Conservation (phyloP, 1,284 basidiomycete species). For the Acaromyces ingoldii region DNA sequence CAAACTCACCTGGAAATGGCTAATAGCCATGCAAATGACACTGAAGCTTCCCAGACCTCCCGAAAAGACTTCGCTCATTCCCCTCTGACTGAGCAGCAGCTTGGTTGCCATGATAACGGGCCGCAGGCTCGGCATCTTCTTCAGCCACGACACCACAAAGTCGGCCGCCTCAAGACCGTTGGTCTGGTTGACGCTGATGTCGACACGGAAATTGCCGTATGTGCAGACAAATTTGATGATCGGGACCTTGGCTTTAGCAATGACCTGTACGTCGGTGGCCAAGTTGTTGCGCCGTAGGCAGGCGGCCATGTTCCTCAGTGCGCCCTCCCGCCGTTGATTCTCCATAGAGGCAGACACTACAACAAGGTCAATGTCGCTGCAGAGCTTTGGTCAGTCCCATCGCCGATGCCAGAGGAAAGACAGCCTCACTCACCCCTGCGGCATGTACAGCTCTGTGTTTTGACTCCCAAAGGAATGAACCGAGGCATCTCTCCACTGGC, state of each 20-base stretch:
- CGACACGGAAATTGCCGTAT: conserved; percentile 55
- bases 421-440: conserved; percentile 66
- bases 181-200: conserved; percentile 50
- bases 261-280: conserved; percentile 66
- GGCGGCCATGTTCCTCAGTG: conserved; percentile 53
- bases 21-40: conserved; percentile 86
- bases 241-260: conserved; percentile 83
- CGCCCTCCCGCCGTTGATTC: conserved; percentile 46
- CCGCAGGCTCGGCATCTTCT: conserved; percentile 69
- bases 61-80: conserved; percentile 94
- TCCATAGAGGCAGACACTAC: conserved; percentile 53
- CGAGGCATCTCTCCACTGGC: conserved; percentile 70
- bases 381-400: conserved; percentile 19
- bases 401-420: conserved; percentile 23
- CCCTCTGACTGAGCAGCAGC: conserved; percentile 78
- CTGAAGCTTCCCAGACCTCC: conserved; percentile 92
- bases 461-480: conserved; percentile 88
- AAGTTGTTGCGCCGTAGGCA: conserved; percentile 56
- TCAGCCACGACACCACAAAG: conserved; percentile 75
- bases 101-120: conserved; percentile 69
- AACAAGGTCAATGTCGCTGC: conserved; percentile 61
- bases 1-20: conserved; percentile 74
- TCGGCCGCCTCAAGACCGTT: conserved; percentile 76
- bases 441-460: conserved; percentile 89
- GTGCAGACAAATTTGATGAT: conserved; percentile 86